A percentile compares a stretch with the other conserved stretches of the same genome.
These are phyloP conservation scores for Tylopilus sp. DNA, from an alignment of 768 basidiomycete species.

Conservation along the genomic window DNA sequence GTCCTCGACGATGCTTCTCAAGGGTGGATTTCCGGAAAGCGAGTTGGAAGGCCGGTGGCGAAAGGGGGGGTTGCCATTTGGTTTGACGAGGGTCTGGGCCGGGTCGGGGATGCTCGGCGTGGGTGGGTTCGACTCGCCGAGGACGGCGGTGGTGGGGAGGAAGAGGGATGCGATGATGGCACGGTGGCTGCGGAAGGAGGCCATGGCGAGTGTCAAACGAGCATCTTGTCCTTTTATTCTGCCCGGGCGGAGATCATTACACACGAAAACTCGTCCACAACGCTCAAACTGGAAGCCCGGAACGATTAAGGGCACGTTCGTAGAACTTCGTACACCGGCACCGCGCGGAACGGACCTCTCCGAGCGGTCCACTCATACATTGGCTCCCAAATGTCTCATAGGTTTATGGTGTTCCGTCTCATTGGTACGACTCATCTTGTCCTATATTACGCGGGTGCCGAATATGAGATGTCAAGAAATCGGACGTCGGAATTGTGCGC, in stretches of 20 bases:
- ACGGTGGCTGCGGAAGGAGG: conserved; percentile 68
- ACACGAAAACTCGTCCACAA: background rate
- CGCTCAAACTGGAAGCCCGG: background rate
- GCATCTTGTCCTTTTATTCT: conserved; percentile 1
- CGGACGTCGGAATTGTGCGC: too few relatives aligned
- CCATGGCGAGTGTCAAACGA: too few relatives aligned
- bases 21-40: conserved; percentile 30
- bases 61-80: conserved; percentile 12
- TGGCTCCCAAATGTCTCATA: too few relatives aligned
- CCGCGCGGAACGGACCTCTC: background rate
- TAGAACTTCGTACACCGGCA: background rate
- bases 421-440: too few relatives aligned
- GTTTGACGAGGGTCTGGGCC: background rate
- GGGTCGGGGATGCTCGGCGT: conserved; percentile 41
- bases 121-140: conserved; percentile 50
- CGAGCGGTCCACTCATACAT: too few relatives aligned
- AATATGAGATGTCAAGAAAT: too few relatives aligned
- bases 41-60: conserved; percentile 20
- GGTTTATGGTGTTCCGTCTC: too few relatives aligned
- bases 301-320: background rate
- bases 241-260: background rate
- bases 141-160: conserved; percentile 68
- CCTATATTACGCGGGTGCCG: too few relatives aligned
- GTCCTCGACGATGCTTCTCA: conserved; percentile 78
- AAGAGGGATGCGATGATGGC: conserved; percentile 83